These are phyloP conservation scores for Pelargonium nanum DNA, from an alignment of 345 rosid species.

Conservation along the genomic window DNA sequence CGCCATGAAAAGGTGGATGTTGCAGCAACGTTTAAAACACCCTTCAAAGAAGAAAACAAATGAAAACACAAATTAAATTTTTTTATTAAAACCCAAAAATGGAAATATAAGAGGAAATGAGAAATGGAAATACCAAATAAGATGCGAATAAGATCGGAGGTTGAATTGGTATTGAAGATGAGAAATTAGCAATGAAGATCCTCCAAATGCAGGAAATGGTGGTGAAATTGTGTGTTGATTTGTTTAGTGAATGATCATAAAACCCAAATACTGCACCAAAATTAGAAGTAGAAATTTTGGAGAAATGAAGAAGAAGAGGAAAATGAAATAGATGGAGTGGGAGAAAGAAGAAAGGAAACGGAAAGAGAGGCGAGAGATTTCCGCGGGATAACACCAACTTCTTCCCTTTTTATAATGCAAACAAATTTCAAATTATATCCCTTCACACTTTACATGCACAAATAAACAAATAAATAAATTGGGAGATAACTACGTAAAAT, in stretches of 20 bases:
- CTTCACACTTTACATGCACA: too few relatives aligned
- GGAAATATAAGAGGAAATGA: neutral
- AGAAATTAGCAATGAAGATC: neutral
- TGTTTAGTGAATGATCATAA: neutral
- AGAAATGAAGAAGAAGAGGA: neutral
- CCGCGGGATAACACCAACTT: too few relatives aligned
- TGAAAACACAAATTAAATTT: neutral
- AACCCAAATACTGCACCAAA: neutral
- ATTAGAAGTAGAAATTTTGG: neutral
- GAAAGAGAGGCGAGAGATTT: slow-evolving; percentile 10
- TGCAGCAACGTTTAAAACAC: too few relatives aligned
- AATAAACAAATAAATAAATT: too few relatives aligned
- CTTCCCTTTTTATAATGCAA: too few relatives aligned
- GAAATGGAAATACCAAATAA: neutral
- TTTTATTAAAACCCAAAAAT: neutral
- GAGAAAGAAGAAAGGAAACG: neutral
- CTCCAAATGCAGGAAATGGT: too few relatives aligned
- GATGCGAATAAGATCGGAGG: too few relatives aligned
- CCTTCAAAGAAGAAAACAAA: too few relatives aligned
- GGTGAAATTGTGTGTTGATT: neutral
- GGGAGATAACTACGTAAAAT: too few relatives aligned
- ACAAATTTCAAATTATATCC: too few relatives aligned
- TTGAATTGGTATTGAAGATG: neutral
- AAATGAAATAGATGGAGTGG: neutral
- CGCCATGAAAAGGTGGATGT: too few relatives aligned